phyloP scores from a whole-genome alignment of 2,329 filamentous ascomycete species.

The Alternaria atra region DNA sequence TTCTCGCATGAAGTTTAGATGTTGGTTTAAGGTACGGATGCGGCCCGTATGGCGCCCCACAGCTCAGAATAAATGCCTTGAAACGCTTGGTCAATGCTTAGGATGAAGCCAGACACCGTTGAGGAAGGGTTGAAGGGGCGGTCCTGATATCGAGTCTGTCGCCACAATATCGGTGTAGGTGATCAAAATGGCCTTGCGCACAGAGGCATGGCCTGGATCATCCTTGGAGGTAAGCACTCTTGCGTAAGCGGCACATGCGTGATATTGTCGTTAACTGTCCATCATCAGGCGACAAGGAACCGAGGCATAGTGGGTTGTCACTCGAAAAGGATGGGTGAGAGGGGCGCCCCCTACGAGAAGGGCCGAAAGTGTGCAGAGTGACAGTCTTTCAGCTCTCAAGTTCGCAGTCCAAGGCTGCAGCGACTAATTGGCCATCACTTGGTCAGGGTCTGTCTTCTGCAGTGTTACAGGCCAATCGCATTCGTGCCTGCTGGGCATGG shows the following conservation, averaged over 20 bases:
- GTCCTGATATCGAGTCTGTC: neutral
- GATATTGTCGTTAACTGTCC: conserved; percentile 2
- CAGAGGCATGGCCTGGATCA: conserved; percentile 4
- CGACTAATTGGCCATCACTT: neutral
- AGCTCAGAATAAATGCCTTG: conserved; percentile 5
- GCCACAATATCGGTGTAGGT: conserved; percentile 1
- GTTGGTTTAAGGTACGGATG: conserved; percentile 19
- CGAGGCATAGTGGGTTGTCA: conserved; percentile 2
- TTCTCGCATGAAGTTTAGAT: conserved; percentile 5
- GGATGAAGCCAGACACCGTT: conserved; percentile 1
- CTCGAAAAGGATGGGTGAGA: neutral
- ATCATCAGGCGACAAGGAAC: conserved; percentile 3
- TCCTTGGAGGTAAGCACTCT: conserved; percentile 1
- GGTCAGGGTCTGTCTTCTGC: neutral
- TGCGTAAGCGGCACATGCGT: conserved; percentile 5
- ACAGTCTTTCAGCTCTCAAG: neutral
- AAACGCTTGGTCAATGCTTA: conserved; percentile 17
- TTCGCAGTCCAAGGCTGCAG: conserved; percentile 5
- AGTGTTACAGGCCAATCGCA: conserved; percentile 4
- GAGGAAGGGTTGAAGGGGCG: neutral
- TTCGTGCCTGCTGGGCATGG: neutral
- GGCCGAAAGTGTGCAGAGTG: conserved; percentile 7
- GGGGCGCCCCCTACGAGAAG: conserved; percentile 1
- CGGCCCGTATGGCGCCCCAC: conserved; percentile 18
- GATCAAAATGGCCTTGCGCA: neutral